These are phyloP conservation scores for Coniophora puteana DNA, from an alignment of 1,284 basidiomycete species.

Conservation along the genomic window DNA sequence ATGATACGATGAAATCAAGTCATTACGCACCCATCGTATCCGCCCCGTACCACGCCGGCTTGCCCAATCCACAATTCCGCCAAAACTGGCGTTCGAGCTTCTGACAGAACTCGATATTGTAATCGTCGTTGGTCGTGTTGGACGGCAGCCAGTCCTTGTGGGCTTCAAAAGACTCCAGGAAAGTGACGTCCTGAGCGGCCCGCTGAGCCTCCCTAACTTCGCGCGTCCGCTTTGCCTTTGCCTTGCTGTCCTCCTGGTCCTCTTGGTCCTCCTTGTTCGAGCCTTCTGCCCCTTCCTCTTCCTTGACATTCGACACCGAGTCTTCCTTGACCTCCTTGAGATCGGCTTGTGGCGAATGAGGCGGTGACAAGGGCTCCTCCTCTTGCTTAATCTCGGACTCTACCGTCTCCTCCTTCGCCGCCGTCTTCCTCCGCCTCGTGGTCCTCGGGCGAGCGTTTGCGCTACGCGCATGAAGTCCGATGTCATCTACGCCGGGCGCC, in stretches of 20 bases:
- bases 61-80: constrained; percentile 86
- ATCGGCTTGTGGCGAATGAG: constrained; percentile 27
- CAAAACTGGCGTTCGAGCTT: constrained; percentile 91
- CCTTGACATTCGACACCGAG: constrained; percentile 20
- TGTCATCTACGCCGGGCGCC: constrained; percentile 65
- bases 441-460: constrained; percentile 28
- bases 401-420: constrained; percentile 17
- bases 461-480: constrained; percentile 52
- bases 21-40: constrained; percentile 75
- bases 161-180: constrained; percentile 70
- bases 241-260: constrained; percentile 22
- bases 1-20: background rate
- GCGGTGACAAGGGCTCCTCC: constrained; percentile 23
- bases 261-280: constrained; percentile 12
- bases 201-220: constrained; percentile 53
- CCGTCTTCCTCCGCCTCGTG: constrained; percentile 14
- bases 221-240: constrained; percentile 43
- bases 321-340: constrained; percentile 18
- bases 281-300: constrained; percentile 13
- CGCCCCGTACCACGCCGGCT: constrained; percentile 94
- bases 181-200: constrained; percentile 53
- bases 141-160: constrained; percentile 75
- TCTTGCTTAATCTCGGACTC: constrained; percentile 29
- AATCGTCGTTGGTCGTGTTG: constrained; percentile 68
- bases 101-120: constrained; percentile 82